Base-by-base conservation (phyloP, 23 red algal species). In the Gracilaria gracilis region DNA sequence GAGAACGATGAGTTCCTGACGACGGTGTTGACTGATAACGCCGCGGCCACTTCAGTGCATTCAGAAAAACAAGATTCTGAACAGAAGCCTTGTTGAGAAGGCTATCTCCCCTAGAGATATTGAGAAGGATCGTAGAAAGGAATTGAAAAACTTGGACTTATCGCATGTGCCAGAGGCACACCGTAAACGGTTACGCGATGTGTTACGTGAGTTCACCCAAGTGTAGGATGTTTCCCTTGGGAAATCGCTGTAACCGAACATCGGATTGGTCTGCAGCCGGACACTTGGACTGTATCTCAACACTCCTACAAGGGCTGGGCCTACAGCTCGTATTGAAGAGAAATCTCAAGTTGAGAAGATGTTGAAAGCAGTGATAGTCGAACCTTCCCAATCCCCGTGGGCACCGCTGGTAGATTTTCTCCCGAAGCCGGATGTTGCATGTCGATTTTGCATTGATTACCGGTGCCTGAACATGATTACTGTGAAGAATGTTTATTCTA, bases 401-500 rank as follows among this genome's bases (percentile, higher is more conserved):
- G 84, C 84, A 16, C 31, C 16, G 33, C 84, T 20, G 9, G 46
- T 88, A 0, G 50, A 78, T 4, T 57, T 88, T 4, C 36, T 88
- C 13, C 84, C 84, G 46, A 78, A 88, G 57, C 57, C 53, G 20
- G 67, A 88, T 39, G 33, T 67, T 14, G 31, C 20, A 16, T 29
- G n/a, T 5, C 69, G 84, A 19, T 88, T 88, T 23, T 88, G 69
- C 67, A 57, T 59, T 13, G 36, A 88, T 33, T 88, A 88, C 69
- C 0, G 84, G 7, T 50, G 75, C 0, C 84, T 74, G 65, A 79
- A 88, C 67, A 65, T n/a, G 17, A 6, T 75, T 15, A 21, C 38
- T 16, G 67, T 88, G n/a, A 88, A 88, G 65, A 23, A 88, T 8
- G 38, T 31, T 21, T 88, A 88, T 77, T 65, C 84, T 12, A n/a